Conservation (phyloP, 345 rosid genomes). For the Dovyalis caffra region DNA sequence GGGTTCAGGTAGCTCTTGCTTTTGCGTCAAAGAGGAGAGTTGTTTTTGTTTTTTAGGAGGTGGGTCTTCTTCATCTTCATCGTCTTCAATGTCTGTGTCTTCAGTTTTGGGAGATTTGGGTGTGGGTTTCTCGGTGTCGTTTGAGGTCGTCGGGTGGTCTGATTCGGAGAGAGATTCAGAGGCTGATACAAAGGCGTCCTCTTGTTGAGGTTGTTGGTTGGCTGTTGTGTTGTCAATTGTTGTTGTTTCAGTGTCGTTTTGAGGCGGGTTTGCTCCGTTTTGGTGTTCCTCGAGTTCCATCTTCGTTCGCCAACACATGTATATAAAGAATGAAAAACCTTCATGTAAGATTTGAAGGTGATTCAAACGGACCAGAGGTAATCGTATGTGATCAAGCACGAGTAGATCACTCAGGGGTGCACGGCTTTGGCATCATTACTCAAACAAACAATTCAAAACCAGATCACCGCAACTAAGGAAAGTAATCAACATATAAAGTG, state of each 20-base stretch:
- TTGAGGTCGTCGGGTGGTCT: slow-evolving; percentile 61
- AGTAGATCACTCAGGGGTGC: too few relatives aligned
- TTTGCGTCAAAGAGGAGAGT: slow-evolving; percentile 38
- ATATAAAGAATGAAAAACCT: too few relatives aligned
- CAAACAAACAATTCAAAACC: too few relatives aligned
- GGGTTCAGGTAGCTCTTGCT: slow-evolving; percentile 11
- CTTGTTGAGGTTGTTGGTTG: slow-evolving; percentile 15
- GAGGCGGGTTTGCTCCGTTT: slow-evolving; percentile 11
- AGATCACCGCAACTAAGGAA: too few relatives aligned
- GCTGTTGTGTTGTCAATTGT: background rate
- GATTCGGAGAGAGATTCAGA: slow-evolving; percentile 66
- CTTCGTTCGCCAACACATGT: too few relatives aligned
- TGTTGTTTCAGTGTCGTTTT: slow-evolving; percentile 9
- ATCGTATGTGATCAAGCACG: too few relatives aligned
- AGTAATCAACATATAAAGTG: too few relatives aligned
- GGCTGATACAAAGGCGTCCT: slow-evolving; percentile 21
- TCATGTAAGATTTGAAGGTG: too few relatives aligned
- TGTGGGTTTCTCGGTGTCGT: slow-evolving; percentile 53
- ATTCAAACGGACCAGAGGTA: too few relatives aligned
- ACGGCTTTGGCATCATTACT: too few relatives aligned
- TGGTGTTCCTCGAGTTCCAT: slow-evolving; percentile 10
- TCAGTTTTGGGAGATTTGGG: slow-evolving; percentile 41
- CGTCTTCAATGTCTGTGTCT: slow-evolving; percentile 53
- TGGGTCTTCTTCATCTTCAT: slow-evolving; percentile 43
- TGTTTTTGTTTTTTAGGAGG: slow-evolving; percentile 66